These are phyloP conservation scores for Turnera subulata DNA, from an alignment of 345 rosid genomes.

Conservation along the genomic window DNA sequence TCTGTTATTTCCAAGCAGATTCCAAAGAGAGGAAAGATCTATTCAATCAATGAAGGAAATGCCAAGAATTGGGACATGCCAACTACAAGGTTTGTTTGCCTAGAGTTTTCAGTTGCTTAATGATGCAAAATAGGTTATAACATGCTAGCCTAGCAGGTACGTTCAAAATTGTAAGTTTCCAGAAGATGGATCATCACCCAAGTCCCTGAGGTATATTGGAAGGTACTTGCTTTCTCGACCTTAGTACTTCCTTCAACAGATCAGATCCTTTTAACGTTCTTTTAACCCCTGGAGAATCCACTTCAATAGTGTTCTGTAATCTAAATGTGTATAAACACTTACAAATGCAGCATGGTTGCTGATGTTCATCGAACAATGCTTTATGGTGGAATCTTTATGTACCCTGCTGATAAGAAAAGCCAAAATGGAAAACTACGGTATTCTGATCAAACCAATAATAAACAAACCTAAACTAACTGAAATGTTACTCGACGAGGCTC, in stretches of 20 bases:
- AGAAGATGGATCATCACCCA: constrained; percentile 74
- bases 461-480: no score
- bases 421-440: constrained; percentile 93
- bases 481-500: no score
- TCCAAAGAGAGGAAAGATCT: constrained; percentile 89
- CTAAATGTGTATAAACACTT: no score
- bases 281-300: no score
- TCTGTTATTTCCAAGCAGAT: constrained; percentile 39
- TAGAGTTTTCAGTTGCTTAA: background rate
- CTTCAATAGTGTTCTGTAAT: no score
- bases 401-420: constrained; percentile 95
- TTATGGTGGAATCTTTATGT: constrained; percentile 91
- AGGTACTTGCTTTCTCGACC: constrained; percentile 44
- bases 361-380: constrained; percentile 97
- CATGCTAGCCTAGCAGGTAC: constrained; percentile 39
- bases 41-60: constrained; percentile 98
- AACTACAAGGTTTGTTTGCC: constrained; percentile 60
- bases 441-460: no score
- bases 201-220: constrained; percentile 92
- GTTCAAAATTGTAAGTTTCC: constrained; percentile 97
- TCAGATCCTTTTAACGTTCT: no score
- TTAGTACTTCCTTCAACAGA: no score
- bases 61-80: constrained; percentile 95
- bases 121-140: background rate
- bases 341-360: constrained; percentile 77